Evolutionary conservation across 192 early-diverging fungal species (phyloP).

Genomic region (Rhizophagus sp.): DNA sequence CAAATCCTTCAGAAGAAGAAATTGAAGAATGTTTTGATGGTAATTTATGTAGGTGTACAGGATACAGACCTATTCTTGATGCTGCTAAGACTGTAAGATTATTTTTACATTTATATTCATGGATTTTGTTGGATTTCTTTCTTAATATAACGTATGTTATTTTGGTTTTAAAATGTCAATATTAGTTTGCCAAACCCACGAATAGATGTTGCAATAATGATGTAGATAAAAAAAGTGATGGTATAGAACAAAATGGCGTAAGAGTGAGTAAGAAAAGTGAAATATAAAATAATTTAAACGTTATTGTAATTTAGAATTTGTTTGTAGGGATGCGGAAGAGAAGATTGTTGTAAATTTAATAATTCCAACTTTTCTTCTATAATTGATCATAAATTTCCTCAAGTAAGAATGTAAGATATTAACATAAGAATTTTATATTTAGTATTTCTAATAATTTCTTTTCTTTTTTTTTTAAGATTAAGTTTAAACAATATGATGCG

Average conservation of each 20-base stretch:
- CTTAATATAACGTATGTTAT: too few species aligned
- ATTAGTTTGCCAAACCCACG: conserved; percentile 39
- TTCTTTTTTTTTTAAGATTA: conserved; percentile 13
- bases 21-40: conserved; percentile 87
- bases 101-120: conserved; percentile 20
- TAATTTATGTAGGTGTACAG: conserved; percentile 88
- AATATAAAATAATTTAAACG: conserved; percentile 8
- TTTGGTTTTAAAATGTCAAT: conserved; percentile 29
- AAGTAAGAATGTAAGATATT: neutral
- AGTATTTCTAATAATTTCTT: neutral
- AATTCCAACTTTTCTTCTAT: neutral
- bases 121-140: neutral
- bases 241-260: neutral
- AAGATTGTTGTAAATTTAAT: conserved; percentile 25
- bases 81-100: conserved; percentile 67
- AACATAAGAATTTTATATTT: neutral
- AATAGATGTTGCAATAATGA: conserved; percentile 49
- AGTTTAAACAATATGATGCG: conserved; percentile 63
- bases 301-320: neutral
- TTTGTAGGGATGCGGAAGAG: conserved; percentile 8
- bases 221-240: neutral
- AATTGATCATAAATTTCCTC: conserved; percentile 14
- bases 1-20: conserved; percentile 63
- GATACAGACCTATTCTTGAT: conserved; percentile 85
- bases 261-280: conserved; percentile 34